These are phyloP conservation scores for Colletotrichum musae DNA, from an alignment of 2,329 filamentous ascomycete genomes.

Conservation along the genomic window DNA sequence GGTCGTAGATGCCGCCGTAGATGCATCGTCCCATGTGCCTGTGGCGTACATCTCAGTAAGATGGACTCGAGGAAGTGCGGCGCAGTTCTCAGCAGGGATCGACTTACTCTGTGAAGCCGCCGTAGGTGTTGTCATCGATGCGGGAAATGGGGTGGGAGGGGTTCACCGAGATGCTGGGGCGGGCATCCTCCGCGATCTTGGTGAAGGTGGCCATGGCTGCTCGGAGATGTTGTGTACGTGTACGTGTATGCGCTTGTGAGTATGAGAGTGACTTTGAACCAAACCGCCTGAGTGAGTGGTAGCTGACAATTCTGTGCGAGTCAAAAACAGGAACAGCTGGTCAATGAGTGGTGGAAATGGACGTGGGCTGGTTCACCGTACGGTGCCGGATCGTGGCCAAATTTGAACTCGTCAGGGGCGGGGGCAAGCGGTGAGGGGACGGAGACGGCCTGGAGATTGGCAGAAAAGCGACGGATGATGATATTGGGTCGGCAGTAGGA, in stretches of 20 bases:
- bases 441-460: constrained; percentile 20
- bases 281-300: not conserved
- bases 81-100: not conserved
- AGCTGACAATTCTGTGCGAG: constrained; percentile 18
- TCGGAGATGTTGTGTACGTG: not conserved
- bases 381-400: constrained; percentile 35
- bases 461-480: constrained; percentile 24
- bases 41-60: constrained; percentile 21
- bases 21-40: constrained; percentile 93
- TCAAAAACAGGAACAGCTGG: constrained; percentile 14
- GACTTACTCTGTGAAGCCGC: constrained; percentile 85
- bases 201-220: constrained; percentile 80
- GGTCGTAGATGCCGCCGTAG: constrained; percentile 89
- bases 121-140: constrained; percentile 86
- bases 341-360: constrained; percentile 40
- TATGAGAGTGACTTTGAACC: not conserved
- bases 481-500: constrained; percentile 33
- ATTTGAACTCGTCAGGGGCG: constrained; percentile 39
- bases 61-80: not conserved
- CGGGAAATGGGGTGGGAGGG: constrained; percentile 76
- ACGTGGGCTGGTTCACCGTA: constrained; percentile 10
- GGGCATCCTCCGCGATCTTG: constrained; percentile 72
- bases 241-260: not conserved
- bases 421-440: constrained; percentile 36
- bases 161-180: constrained; percentile 76